These are phyloP conservation scores for Dichotomocladium elegans DNA, from an alignment of 371 early-diverging fungal genomes.

Conservation along the genomic window DNA sequence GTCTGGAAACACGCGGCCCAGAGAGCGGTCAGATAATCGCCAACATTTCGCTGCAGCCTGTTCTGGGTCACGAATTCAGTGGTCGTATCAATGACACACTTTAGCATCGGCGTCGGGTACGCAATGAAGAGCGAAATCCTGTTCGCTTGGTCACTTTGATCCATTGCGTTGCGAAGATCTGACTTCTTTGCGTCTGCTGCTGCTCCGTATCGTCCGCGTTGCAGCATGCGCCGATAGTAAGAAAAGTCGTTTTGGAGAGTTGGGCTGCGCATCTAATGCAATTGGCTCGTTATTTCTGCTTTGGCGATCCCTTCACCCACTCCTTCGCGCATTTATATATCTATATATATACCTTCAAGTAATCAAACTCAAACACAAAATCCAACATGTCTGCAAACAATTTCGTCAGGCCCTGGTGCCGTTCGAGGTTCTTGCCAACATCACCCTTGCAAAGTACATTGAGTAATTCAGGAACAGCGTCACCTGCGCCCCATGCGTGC, in stretches of 20 bases:
- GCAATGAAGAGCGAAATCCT: conserved; percentile 94
- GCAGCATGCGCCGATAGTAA: conserved; percentile 89
- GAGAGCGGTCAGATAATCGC: conserved; percentile 64
- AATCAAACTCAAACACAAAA: conserved; percentile 89
- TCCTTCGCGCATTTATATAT: background rate
- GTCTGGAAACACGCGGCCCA: conserved; percentile 69
- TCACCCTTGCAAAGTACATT: conserved; percentile 70
- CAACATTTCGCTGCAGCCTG: conserved; percentile 42
- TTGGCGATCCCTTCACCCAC: background rate
- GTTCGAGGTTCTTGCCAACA: conserved; percentile 64
- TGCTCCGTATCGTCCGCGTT: conserved; percentile 48
- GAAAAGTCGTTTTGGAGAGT: conserved; percentile 96
- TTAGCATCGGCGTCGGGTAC: conserved; percentile 91
- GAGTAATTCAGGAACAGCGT: conserved; percentile 70
- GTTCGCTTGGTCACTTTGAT: conserved; percentile 87
- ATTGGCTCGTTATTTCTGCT: no score
- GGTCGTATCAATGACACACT: conserved; percentile 78
- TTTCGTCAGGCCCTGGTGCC: conserved; percentile 75
- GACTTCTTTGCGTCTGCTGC: conserved; percentile 10
- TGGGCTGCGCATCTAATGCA: conserved; percentile 79
- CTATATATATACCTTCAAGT: conserved; percentile 65
- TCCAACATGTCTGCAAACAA: conserved; percentile 80
- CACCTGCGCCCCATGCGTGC: no score
- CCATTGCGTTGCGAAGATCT: conserved; percentile 57
- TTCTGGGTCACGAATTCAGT: conserved; percentile 51